These are phyloP conservation scores for Pythium guiyangense DNA, from an alignment of 352 stramenopile genomes.

Conservation along the genomic window DNA sequence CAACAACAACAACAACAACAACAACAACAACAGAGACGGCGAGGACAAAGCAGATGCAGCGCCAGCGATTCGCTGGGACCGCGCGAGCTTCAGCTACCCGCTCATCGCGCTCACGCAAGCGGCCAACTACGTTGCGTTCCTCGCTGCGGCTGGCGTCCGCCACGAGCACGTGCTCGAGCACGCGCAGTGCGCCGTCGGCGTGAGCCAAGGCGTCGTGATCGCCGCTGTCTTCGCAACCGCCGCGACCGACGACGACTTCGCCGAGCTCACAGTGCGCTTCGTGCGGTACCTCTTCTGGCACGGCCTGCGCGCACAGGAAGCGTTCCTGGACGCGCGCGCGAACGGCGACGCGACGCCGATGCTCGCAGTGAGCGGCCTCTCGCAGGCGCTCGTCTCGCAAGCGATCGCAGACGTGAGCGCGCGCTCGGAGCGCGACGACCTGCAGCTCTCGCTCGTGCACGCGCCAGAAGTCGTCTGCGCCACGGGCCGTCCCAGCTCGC, in stretches of 20 bases:
- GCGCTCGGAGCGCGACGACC: constrained; percentile 36
- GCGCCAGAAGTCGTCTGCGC: constrained; percentile 51
- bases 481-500: constrained; percentile 54
- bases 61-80: constrained; percentile 14
- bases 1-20: neutral
- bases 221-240: constrained; percentile 61
- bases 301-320: constrained; percentile 66
- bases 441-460: constrained; percentile 80
- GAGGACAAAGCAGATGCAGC: constrained; percentile 1
- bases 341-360: constrained; percentile 49
- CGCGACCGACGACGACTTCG: constrained; percentile 47
- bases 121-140: constrained; percentile 72
- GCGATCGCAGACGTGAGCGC: constrained; percentile 44
- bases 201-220: constrained; percentile 79
- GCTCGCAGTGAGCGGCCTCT: constrained; percentile 60
- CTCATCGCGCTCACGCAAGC: constrained; percentile 72
- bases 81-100: constrained; percentile 73
- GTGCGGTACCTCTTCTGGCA: constrained; percentile 84
- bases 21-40: constrained; percentile 6
- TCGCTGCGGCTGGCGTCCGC: constrained; percentile 37
- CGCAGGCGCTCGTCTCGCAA: constrained; percentile 45
- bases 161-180: constrained; percentile 57
- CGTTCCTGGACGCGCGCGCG: constrained; percentile 19
- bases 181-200: constrained; percentile 42
- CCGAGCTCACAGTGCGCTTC: constrained; percentile 32